These are phyloP conservation scores for Cystobasidium sp. DNA, from an alignment of 1,284 basidiomycete species.

Conservation along the genomic window DNA sequence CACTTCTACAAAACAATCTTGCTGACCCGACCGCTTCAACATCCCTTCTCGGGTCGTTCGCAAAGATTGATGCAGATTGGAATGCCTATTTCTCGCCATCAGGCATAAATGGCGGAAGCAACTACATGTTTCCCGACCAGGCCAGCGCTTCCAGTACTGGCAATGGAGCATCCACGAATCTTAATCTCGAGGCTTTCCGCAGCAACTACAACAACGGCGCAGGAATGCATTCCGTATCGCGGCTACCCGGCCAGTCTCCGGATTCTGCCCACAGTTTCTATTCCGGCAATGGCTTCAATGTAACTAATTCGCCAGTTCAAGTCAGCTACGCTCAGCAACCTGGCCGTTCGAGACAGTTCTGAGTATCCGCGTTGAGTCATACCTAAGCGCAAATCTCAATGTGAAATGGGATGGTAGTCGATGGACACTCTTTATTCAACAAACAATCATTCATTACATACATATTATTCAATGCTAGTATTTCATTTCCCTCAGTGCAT, in stretches of 20 bases:
- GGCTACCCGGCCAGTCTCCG: conserved; percentile 1
- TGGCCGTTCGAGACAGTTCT: background rate
- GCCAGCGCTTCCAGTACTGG: background rate
- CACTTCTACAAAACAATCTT: conserved; percentile 21
- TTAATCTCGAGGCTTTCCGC: background rate
- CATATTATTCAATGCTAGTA: no score
- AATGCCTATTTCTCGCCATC: conserved; percentile 39
- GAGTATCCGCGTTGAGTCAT: no score
- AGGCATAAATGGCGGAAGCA: background rate
- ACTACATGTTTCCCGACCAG: background rate
- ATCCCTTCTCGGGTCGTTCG: conserved; percentile 36
- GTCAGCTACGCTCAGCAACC: background rate
- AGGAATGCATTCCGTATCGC: background rate
- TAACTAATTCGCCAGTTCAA: conserved; percentile 11
- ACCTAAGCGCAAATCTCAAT: no score
- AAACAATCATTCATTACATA: no score
- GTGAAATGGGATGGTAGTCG: no score
- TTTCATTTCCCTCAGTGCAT: no score
- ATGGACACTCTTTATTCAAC: no score
- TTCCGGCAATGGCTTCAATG: conserved; percentile 3
- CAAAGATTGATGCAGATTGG: conserved; percentile 43
- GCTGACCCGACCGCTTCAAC: conserved; percentile 29
- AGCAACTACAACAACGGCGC: conserved; percentile 2
- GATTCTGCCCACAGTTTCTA: conserved; percentile 3
- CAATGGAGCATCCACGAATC: background rate